Evolutionary conservation across 2,329 filamentous ascomycete genomes (phyloP).

Genomic region (Fusarium compactum): DNA sequence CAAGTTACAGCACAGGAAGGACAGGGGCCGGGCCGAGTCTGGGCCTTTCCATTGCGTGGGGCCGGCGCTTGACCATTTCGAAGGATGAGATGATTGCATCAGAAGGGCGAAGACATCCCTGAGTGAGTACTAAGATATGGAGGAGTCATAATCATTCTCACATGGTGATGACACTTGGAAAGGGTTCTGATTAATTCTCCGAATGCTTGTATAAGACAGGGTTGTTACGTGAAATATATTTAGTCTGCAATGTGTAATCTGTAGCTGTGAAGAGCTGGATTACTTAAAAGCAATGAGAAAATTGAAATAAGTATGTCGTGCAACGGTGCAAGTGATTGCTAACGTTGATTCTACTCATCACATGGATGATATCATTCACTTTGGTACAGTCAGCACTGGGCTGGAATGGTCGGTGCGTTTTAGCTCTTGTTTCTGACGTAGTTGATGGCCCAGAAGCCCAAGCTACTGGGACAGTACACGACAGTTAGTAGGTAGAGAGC

Average conservation of each 20-base stretch:
- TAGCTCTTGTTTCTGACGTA: conserved; percentile 30
- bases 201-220: not conserved
- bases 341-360: not conserved
- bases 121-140: not conserved
- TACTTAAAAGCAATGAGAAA: not conserved
- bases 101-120: not conserved
- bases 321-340: not conserved
- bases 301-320: not conserved
- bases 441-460: not conserved
- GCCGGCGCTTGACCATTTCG: conserved; percentile 17
- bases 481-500: not conserved
- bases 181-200: not conserved
- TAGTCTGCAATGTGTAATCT: not conserved
- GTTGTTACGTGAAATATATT: not conserved
- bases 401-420: conserved; percentile 21
- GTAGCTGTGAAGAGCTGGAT: not conserved
- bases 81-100: not conserved
- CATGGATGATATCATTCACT: conserved; percentile 28
- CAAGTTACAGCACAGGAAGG: conserved; percentile 5
- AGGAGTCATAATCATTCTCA: conserved; percentile 12
- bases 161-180: conserved; percentile 2
- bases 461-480: not conserved
- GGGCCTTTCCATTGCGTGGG: conserved; percentile 18
- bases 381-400: conserved; percentile 16
- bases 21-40: conserved; percentile 22